Evolutionary conservation across 78 protist species (phyloP).

Genomic region (Dictyostelium purpureum): DNA sequence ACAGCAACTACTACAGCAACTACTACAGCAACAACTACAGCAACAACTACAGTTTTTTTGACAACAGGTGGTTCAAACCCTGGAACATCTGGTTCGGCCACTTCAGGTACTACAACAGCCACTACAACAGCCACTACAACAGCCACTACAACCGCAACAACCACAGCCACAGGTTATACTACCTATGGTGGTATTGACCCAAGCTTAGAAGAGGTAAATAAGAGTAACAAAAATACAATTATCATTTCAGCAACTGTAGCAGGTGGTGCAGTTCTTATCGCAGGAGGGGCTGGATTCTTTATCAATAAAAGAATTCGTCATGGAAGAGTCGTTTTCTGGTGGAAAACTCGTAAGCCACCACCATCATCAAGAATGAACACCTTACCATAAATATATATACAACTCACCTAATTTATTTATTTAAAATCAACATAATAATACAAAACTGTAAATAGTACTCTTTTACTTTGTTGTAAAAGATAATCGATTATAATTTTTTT

Average conservation of each 20-base stretch:
- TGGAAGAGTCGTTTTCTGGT: not conserved
- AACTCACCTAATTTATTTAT: too few relatives aligned
- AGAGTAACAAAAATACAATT: constrained; percentile 8
- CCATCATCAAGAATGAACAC: too few relatives aligned
- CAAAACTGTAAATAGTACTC: too few relatives aligned
- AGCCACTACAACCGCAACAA: not conserved
- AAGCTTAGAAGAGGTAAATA: not conserved
- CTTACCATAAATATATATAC: too few relatives aligned
- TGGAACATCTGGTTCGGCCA: not conserved
- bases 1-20: not conserved
- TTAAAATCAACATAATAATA: too few relatives aligned
- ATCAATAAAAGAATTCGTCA: not conserved
- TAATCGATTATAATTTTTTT: too few relatives aligned
- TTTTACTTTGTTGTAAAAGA: too few relatives aligned
- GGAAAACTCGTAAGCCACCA: constrained; percentile 17
- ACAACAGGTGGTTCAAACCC: not conserved
- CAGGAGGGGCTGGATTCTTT: not conserved
- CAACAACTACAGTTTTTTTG: not conserved
- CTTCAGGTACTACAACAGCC: not conserved
- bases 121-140: not conserved
- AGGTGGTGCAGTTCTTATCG: constrained; percentile 3
- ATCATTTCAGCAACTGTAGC: constrained; percentile 13
- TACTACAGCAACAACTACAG: not conserved
- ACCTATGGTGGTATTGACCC: not conserved
- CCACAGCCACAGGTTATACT: not conserved